A percentile compares a stretch with the other conserved stretches of the same genome.
Conservation (phyloP, 768 basidiomycete species). For the Agaricus sinodeliciosus region DNA sequence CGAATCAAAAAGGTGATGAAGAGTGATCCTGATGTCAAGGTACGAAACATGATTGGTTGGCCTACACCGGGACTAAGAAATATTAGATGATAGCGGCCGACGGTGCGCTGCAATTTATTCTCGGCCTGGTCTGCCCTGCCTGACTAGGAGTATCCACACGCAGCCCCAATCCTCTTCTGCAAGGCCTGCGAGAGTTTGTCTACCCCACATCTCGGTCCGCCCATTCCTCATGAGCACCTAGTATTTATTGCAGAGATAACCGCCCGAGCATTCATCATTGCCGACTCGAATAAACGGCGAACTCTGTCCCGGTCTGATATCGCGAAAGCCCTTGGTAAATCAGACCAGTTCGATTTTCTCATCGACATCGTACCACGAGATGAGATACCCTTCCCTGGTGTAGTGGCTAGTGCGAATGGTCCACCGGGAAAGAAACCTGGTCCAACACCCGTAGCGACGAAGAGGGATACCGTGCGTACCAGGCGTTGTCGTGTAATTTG, state of each 20-base stretch:
- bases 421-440: conserved; percentile 8
- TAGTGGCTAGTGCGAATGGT: conserved; percentile 5
- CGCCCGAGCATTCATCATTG: conserved; percentile 90
- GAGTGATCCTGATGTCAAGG: conserved; percentile 95
- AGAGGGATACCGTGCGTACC: conserved; percentile 6
- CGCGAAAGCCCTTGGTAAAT: conserved; percentile 84
- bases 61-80: conserved; percentile 6
- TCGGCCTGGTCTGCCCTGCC: conserved; percentile 13
- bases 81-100: conserved; percentile 96
- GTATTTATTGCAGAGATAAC: conserved; percentile 98
- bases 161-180: conserved; percentile 92
- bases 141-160: conserved; percentile 4
- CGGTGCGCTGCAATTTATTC: conserved; percentile 38
- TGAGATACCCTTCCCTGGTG: conserved; percentile 38
- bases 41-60: conserved; percentile 28
- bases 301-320: conserved; percentile 93
- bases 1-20: conserved; percentile 99
- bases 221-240: conserved; percentile 20
- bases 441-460: conserved; percentile 1
- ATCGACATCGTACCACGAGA: conserved; percentile 95
- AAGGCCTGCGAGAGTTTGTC: conserved; percentile 96
- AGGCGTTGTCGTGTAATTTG: neutral
- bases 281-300: conserved; percentile 93
- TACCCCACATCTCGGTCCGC: neutral
- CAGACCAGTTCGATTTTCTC: conserved; percentile 95